Evolutionary conservation across 2,329 filamentous ascomycete species (phyloP), one percentile per base, ranked within the genome.

Genomic region (Aspergillus udagawae): DNA sequence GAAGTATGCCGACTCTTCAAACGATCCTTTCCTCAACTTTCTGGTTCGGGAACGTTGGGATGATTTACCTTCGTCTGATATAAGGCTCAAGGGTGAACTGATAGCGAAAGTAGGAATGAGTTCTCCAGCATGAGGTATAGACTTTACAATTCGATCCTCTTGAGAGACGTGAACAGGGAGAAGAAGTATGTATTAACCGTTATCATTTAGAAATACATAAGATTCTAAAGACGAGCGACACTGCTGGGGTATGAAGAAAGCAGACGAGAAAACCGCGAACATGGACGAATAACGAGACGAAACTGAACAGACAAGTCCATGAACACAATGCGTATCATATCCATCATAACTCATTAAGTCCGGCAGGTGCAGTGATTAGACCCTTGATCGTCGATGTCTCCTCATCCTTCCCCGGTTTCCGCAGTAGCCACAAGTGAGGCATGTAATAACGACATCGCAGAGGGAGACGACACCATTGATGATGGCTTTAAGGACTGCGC

Each of bases 401-500:
- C 66, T 63, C 57, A 67, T 63, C n/a, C 74, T 65, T 12, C 68
- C 62, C 42, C 66, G 69, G 44, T 70, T 65, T 14, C 68, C 62
- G 45, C 66, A 70, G 44, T 70, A 72, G 27, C 75, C 75, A 66
- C 79, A 81, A 29, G 79, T 81, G 50, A 90, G 73, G 79, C 83
- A 90, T 61, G 80, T 80, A 73, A 90, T 83, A 72, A 90, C 79
- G 73, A 88, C 85, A 71, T 83, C 81, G 73, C 86, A 80, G 74
- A 90, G 79, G 57, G 80, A 74, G 60, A 89, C 85, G 67, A 90
- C 75, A 67, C 84, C 88, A 72, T 80, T 81, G 73, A 91, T 83
- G 70, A 91, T 87, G 66, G 85, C 85, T 62, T 81, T 82, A 53
- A 88, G 77, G 74, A 90, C 83, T 62, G 75, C 71, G 54, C 83